These are phyloP conservation scores for Aspergillus egyptiacus DNA, from an alignment of 495 filamentous ascomycete species.

Conservation along the genomic window DNA sequence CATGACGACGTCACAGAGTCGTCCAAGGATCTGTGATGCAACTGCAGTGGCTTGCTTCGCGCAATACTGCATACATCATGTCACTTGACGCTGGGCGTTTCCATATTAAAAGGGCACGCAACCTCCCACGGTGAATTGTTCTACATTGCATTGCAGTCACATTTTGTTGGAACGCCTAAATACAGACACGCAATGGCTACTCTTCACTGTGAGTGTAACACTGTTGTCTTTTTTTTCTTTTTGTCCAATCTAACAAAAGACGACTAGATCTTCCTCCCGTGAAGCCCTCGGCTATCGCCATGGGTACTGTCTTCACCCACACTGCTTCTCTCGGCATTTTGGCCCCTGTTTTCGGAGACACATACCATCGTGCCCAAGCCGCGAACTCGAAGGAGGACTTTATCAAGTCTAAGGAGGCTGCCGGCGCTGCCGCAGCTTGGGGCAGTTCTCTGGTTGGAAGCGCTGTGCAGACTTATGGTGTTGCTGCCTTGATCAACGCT, in stretches of 20 bases:
- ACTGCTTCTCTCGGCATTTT: constrained; percentile 73
- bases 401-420: constrained; percentile 85
- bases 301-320: constrained; percentile 94
- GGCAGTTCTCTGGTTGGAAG: constrained; percentile 85
- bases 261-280: constrained; percentile 80
- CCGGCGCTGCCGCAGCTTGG: constrained; percentile 80
- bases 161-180: too few relatives aligned
- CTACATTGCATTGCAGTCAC: too few relatives aligned
- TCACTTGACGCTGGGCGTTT: constrained; percentile 1
- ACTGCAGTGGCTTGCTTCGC: neutral
- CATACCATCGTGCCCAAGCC: constrained; percentile 86
- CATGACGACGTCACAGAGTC: constrained; percentile 42
- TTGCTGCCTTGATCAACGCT: constrained; percentile 91
- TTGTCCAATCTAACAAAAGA: neutral
- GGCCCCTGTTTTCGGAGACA: constrained; percentile 85
- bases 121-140: too few relatives aligned
- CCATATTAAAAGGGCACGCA: neutral
- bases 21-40: constrained; percentile 11
- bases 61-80: neutral
- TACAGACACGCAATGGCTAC: constrained; percentile 56
- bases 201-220: constrained; percentile 52
- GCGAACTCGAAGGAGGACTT: constrained; percentile 97
- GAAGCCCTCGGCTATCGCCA: constrained; percentile 94
- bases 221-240: neutral
- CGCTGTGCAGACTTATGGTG: constrained; percentile 85